Evolutionary conservation across 106 monocot genomes (phyloP).

Genomic region (Gastrodia elata): DNA sequence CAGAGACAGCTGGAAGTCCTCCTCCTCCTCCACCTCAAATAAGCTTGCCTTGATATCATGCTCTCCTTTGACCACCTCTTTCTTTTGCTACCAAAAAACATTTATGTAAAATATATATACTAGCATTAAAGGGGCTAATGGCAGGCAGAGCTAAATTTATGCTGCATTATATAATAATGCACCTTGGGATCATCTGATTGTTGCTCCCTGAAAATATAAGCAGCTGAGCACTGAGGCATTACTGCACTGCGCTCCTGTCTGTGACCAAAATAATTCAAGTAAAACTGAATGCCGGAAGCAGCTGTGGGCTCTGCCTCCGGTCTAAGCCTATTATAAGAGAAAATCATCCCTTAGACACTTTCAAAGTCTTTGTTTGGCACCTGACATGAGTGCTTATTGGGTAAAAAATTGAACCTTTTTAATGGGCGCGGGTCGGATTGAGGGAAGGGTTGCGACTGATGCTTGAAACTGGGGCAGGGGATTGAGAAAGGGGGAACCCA

Average conservation of each 20-base stretch:
- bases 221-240: background rate
- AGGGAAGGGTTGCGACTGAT: conserved; percentile 2
- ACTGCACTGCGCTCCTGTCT: background rate
- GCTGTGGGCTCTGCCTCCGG: conserved; percentile 1
- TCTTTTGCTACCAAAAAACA: too few species aligned
- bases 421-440: background rate
- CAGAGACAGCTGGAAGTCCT: background rate
- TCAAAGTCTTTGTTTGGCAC: too few species aligned
- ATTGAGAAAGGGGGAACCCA: background rate
- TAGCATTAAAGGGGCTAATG: too few species aligned
- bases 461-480: background rate
- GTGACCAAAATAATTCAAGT: background rate
- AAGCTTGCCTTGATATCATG: background rate
- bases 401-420: too few species aligned
- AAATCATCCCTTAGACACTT: too few species aligned
- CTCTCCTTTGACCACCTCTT: too few species aligned
- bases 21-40: background rate
- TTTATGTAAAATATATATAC: too few species aligned
- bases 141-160: too few species aligned
- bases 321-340: background rate
- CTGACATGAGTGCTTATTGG: too few species aligned
- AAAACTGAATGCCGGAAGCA: background rate
- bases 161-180: too few species aligned
- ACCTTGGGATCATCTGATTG: background rate
- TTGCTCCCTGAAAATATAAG: conserved; percentile 1